Evolutionary conservation across 306 rosid genomes (phyloP).

Genomic region (Fragaria vesca): DNA sequence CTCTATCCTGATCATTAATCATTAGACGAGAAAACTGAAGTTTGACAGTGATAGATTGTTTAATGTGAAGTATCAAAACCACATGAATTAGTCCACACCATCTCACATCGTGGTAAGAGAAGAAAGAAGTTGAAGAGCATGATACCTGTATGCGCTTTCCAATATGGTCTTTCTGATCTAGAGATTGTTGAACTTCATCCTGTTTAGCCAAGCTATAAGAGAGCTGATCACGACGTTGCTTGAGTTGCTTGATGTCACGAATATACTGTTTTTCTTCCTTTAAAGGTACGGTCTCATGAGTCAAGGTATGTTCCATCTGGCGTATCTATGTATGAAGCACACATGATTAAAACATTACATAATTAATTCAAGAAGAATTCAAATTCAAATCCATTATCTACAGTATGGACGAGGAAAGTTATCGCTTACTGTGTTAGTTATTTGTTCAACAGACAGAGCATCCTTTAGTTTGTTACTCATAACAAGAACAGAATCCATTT

Average conservation of each 20-base stretch:
- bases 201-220: constrained; percentile 52
- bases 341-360: constrained; percentile 18
- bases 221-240: constrained; percentile 69
- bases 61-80: not conserved
- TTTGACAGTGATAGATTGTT: not conserved
- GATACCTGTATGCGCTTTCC: constrained; percentile 64
- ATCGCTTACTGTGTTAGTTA: constrained; percentile 58
- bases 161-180: constrained; percentile 53
- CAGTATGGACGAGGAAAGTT: not conserved
- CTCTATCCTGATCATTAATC: not conserved
- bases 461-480: constrained; percentile 57
- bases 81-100: not conserved
- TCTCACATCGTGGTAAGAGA: not conserved
- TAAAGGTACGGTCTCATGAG: constrained; percentile 78
- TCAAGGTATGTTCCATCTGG: constrained; percentile 65
- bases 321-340: constrained; percentile 50
- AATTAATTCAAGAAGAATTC: constrained; percentile 3
- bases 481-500: constrained; percentile 68
- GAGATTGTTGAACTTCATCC: constrained; percentile 55
- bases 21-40: not conserved
- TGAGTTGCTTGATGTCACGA: constrained; percentile 73
- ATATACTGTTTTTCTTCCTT: constrained; percentile 75
- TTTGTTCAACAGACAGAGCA: constrained; percentile 66
- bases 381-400: constrained; percentile 20
- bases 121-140: constrained; percentile 12